Base-by-base conservation (phyloP, 148 eudicot genomes). In the Chenopodium quinoa region DNA sequence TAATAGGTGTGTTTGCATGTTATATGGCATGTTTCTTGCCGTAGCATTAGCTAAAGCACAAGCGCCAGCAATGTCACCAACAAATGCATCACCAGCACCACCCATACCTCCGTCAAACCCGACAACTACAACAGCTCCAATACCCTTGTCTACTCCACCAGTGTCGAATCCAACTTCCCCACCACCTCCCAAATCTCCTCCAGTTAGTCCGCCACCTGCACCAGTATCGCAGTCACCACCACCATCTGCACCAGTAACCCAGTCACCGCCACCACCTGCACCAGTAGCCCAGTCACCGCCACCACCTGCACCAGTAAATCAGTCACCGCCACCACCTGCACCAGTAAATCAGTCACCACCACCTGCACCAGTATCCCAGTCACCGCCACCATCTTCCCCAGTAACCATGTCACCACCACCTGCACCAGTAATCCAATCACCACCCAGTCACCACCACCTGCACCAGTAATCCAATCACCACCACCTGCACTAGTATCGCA, bases 31-130 rank as follows among this genome's bases (percentile, higher is more conserved):
- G 71, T 80, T 83, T 83, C 76, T 91, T 50, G 62, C 73, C 17
- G 32, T 88, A 70, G 82, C 74, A 67, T 80, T 69, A 9, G 88
- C 86, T 52, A 80, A 82, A 48, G 94, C 91, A 70, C 99, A 95
- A 85, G 82, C 90, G 25, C 97, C 92, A 27, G 93, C 92, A 37
- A 85, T 87, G 52, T 83, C 94, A 32, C 93, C 98, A 19, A 71
- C 88, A 64, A 84, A 14, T 78, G 84, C 82, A 22, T 85, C 85
- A 16, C 80, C 89, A 1, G 80, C 86, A 75, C 70, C 90, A 31
- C 78, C 90, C 0, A 75, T 85, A 46, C 84, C 93, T 20, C 81
- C 92, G 54, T 75, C 89, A 52, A 82, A 69, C 25, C 52, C 93
- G 34, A 87, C 92, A 17, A 62, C 84, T 60, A 27, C 79, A 12